Conservation (phyloP, 1,284 basidiomycete species). For the Ustilago hordei region DNA sequence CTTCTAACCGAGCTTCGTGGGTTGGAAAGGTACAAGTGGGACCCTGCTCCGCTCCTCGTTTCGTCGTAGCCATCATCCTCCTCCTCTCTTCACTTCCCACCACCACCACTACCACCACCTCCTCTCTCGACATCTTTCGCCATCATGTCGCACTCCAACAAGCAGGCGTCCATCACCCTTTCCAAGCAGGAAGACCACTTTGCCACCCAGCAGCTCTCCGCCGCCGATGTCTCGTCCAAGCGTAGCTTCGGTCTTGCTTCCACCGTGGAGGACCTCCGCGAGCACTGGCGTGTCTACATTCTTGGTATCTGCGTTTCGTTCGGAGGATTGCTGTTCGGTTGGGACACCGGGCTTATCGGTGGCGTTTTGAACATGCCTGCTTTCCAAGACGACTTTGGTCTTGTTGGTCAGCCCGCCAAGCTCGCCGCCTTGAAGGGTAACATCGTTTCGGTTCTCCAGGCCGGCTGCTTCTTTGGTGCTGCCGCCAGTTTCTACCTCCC, state of each 20-base stretch:
- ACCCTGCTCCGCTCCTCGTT: background rate
- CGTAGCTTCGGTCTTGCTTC: constrained; percentile 16
- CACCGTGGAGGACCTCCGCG: constrained; percentile 29
- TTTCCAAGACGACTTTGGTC: constrained; percentile 47
- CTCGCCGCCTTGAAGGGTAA: constrained; percentile 58
- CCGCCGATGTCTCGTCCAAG: constrained; percentile 15
- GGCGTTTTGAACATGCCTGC: constrained; percentile 45
- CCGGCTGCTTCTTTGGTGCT: constrained; percentile 65
- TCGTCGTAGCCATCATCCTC: background rate
- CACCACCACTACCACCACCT: background rate
- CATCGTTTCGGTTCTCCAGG: constrained; percentile 64
- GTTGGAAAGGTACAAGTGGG: constrained; percentile 22
- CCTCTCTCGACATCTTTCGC: background rate
- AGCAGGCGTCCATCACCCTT: constrained; percentile 31
- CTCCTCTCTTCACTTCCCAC: background rate
- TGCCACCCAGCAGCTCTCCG: constrained; percentile 5
- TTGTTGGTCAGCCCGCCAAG: constrained; percentile 19
- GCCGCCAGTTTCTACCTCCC: constrained; percentile 61
- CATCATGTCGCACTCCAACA: constrained; percentile 24
- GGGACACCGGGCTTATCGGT: constrained; percentile 50
- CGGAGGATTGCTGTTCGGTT: constrained; percentile 48
- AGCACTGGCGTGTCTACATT: constrained; percentile 50
- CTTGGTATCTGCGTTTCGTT: constrained; percentile 40
- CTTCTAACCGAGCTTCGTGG: background rate
- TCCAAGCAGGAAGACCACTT: constrained; percentile 37